Evolutionary conservation across 78 protist genomes (phyloP).

Genomic region (Dictyostelium citrinum): DNA sequence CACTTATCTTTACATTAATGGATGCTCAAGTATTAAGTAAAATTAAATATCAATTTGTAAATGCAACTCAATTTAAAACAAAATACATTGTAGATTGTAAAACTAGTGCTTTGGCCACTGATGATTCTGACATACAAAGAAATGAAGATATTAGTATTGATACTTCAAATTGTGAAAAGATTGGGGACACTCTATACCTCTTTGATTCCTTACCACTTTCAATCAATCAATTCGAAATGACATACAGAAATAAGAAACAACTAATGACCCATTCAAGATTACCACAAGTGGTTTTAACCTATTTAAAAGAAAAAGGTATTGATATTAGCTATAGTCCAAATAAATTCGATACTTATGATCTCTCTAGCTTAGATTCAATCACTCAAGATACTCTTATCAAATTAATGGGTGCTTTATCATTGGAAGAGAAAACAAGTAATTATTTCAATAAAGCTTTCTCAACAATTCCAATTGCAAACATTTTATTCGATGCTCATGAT

Average conservation of each 20-base stretch:
- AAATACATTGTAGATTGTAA: background rate
- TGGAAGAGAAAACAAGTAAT: background rate
- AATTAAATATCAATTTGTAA: background rate
- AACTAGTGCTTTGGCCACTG: no score
- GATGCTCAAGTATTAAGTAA: background rate
- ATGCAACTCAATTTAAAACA: background rate
- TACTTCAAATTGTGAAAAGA: background rate
- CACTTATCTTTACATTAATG: background rate
- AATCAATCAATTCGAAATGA: background rate
- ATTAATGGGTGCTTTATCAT: background rate
- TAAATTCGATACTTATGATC: background rate
- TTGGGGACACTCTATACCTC: background rate
- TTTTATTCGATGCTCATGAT: background rate
- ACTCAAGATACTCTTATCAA: background rate
- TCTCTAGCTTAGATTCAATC: background rate
- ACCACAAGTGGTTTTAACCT: background rate
- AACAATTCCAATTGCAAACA: background rate
- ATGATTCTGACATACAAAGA: background rate
- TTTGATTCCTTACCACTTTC: background rate
- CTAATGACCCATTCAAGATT: background rate
- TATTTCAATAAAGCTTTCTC: background rate
- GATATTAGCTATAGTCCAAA: background rate
- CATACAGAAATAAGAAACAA: background rate
- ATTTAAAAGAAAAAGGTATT: background rate
- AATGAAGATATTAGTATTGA: background rate